Evolutionary conservation across 139 green algal genomes (phyloP).

Genomic region (Chlamydomonas sphaeroides): DNA sequence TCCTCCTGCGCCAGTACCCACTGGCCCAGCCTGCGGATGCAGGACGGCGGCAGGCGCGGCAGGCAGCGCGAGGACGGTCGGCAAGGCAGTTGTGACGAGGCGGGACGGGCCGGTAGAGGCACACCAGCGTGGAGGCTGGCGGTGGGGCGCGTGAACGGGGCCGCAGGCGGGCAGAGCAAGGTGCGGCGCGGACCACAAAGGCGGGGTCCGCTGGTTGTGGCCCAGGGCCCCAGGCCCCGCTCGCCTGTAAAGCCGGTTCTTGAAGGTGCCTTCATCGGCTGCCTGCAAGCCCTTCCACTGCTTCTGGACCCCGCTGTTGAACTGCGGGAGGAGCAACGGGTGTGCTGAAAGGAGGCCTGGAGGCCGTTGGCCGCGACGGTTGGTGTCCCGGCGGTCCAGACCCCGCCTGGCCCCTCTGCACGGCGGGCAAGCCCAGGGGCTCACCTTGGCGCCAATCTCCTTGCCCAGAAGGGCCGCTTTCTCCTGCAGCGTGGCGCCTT

Average conservation of each 20-base stretch:
- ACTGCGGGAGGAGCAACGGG: not conserved
- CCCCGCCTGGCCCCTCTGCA: no score
- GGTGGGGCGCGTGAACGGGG: no score
- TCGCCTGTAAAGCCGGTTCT: constrained; percentile 18
- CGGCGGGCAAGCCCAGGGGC: not conserved
- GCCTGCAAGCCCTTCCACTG: constrained; percentile 37
- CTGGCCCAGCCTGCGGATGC: constrained; percentile 66
- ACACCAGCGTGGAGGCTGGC: not conserved
- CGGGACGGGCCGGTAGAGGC: not conserved
- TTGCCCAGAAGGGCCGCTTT: constrained; percentile 17
- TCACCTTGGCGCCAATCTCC: constrained; percentile 17
- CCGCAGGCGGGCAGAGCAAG: no score
- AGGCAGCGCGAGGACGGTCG: no score
- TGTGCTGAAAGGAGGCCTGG: no score
- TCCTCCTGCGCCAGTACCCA: constrained; percentile 66
- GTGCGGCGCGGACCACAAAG: no score
- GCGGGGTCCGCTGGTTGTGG: no score
- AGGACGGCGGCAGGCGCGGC: no score
- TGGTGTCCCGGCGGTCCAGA: not conserved
- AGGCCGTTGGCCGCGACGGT: constrained; percentile 21
- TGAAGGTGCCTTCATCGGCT: constrained; percentile 36
- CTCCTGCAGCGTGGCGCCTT: not conserved
- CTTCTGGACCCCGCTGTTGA: not conserved
- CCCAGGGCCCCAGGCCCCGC: not conserved
- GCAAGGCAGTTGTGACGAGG: no score